Evolutionary conservation across 2,329 filamentous ascomycete genomes (phyloP).

Genomic region (Colletotrichum lentis): DNA sequence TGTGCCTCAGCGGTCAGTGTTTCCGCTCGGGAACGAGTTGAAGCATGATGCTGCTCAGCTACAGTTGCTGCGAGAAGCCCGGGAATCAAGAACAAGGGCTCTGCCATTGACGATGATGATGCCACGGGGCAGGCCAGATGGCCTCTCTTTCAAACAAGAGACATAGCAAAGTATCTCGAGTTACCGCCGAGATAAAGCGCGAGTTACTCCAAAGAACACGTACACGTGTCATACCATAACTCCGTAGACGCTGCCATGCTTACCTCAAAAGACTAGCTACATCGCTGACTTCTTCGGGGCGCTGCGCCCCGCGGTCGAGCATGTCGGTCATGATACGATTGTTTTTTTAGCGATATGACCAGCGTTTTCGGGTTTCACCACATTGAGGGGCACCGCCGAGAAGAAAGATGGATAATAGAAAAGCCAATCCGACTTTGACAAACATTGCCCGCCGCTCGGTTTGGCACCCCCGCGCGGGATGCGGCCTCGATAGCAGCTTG

Average conservation of each 20-base stretch:
- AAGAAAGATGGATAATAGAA: background rate
- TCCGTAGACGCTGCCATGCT: background rate
- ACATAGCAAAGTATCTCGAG: too few species aligned
- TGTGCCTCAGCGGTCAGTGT: conserved; percentile 13
- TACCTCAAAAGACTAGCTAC: conserved; percentile 24
- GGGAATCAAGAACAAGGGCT: background rate
- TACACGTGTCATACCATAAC: too few species aligned
- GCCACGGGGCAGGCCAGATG: too few species aligned
- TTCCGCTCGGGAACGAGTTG: background rate
- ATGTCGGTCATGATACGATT: conserved; percentile 15
- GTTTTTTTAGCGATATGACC: background rate
- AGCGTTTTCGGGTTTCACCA: background rate
- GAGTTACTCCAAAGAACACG: too few species aligned
- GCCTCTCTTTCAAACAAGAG: too few species aligned
- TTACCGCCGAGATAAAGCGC: too few species aligned
- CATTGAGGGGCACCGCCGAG: background rate
- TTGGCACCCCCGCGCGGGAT: background rate
- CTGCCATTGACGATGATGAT: too few species aligned
- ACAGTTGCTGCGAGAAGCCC: background rate
- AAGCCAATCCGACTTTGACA: background rate
- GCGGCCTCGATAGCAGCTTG: conserved; percentile 4
- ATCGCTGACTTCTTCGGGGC: conserved; percentile 22
- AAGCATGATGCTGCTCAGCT: background rate
- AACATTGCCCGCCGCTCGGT: background rate
- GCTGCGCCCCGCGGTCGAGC: conserved; percentile 19